phyloP scores from a whole-genome alignment of 495 filamentous ascomycete species.

The Penicillium nucicola region DNA sequence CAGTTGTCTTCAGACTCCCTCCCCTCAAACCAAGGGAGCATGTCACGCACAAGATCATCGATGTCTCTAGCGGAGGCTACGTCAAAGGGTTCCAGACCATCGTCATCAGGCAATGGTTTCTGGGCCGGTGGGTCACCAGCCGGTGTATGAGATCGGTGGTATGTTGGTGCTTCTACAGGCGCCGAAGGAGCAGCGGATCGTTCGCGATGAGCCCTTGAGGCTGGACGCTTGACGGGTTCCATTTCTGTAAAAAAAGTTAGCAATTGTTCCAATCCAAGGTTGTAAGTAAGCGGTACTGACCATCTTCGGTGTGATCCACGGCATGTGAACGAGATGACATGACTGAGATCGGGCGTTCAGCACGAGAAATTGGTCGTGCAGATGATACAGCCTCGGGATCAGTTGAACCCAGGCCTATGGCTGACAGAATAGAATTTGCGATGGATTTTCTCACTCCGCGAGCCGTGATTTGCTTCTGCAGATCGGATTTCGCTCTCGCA shows the following conservation, averaged over 20 bases:
- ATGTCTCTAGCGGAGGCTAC: conserved; percentile 78
- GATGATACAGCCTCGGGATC: conserved; percentile 23
- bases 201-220: conserved; percentile 20
- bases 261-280: neutral
- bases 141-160: conserved; percentile 18
- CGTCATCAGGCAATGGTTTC: conserved; percentile 35
- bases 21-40: conserved; percentile 81
- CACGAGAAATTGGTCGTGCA: conserved; percentile 41
- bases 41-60: conserved; percentile 76
- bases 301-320: conserved; percentile 20
- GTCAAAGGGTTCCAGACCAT: conserved; percentile 72
- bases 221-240: conserved; percentile 16
- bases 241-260: conserved; percentile 8
- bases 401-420: conserved; percentile 52
- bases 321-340: conserved; percentile 27
- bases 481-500: conserved; percentile 77
- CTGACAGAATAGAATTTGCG: conserved; percentile 69
- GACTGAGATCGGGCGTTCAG: conserved; percentile 35
- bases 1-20: conserved; percentile 91
- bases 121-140: conserved; percentile 8
- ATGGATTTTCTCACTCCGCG: conserved; percentile 83
- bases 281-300: conserved; percentile 6
- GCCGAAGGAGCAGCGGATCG: conserved; percentile 14
- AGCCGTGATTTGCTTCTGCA: conserved; percentile 76
- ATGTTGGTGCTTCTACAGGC: conserved; percentile 10